Base-by-base conservation (phyloP, 169 alveolate species). In the Eimeria acervulina region DNA sequence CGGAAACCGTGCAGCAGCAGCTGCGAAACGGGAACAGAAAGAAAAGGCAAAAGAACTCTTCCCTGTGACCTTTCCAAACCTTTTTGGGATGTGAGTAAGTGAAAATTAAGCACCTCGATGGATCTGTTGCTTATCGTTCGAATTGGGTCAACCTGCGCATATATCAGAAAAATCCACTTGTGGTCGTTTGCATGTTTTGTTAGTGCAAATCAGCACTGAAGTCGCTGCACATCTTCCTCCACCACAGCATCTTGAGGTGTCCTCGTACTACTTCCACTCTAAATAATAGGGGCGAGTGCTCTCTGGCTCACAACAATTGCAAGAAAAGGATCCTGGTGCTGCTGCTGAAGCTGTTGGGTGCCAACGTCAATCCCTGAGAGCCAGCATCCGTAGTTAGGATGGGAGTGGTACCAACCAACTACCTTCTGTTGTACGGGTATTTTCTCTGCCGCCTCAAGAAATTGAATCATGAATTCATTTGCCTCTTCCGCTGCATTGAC, bases 371-470 rank as follows among this genome's bases (percentile, higher is more conserved):
- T 98, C 70, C 99, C 99, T 61, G 98, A 97, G 38, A 98, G 97
- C 99, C 99, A 98, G 95, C 98, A 97, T 28, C 99, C 98, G 89
- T 98, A 98, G 81, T 99, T 98, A 12, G 99, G 99, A 81, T 98
- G 99, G 78, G 98, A 96, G 90, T 98, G 99, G 90, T 98, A 98
- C 99, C 99, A 98, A 21, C 99, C 99, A 38, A 98, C 97, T 42
- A 98, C 95, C 47, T 91, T 96, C 66, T 98, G 97, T 28, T 98
- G 98, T 52, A 63, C 28, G 55, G 95, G 81, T 21, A 36, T 33
- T 36, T 78, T 59, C 70, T 72, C 95, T 55, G 76, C 91, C 19
- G 74, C 90, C 23, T 91, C 95, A 52, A 97, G 92, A 38, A 78
- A 95, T 31, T 95, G 61, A 55, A 96, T 95, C 98, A 97, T 96